These are phyloP conservation scores for Globisporangium cederbergense DNA, from an alignment of 352 stramenopile genomes.

Conservation along the genomic window DNA sequence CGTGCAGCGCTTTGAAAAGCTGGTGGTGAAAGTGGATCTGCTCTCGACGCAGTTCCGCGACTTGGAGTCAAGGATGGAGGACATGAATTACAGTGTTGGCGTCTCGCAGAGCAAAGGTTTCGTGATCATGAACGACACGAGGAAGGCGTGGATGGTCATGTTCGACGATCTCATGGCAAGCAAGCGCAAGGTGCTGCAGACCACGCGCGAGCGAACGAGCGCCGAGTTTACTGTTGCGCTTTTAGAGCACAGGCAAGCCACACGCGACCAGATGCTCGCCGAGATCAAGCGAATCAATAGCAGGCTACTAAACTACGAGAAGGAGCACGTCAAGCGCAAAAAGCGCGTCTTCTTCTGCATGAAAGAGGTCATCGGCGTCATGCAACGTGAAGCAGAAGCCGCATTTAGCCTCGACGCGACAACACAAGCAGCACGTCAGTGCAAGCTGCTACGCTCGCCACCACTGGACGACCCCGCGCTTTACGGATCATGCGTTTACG, in stretches of 20 bases:
- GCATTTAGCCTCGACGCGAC: slow-evolving; percentile 13
- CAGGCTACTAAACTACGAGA: slow-evolving; percentile 25
- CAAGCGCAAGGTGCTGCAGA: slow-evolving; percentile 20
- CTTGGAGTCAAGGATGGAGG: slow-evolving; percentile 27
- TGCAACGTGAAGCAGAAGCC: slow-evolving; percentile 24
- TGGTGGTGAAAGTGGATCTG: slow-evolving; percentile 25
- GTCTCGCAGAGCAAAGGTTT: slow-evolving; percentile 29
- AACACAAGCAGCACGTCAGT: slow-evolving; percentile 13
- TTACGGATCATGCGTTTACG: slow-evolving; percentile 24
- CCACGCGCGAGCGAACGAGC: slow-evolving; percentile 10
- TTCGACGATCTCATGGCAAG: slow-evolving; percentile 24
- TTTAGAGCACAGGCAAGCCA: slow-evolving; percentile 12
- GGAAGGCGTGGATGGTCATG: slow-evolving; percentile 27
- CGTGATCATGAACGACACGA: slow-evolving; percentile 38
- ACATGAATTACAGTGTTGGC: slow-evolving; percentile 25
- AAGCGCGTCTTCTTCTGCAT: slow-evolving; percentile 28
- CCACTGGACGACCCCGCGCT: slow-evolving; percentile 18
- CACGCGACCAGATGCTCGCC: slow-evolving; percentile 10
- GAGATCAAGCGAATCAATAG: slow-evolving; percentile 24
- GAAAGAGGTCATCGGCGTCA: slow-evolving; percentile 22
- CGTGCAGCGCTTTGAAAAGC: slow-evolving; percentile 20
- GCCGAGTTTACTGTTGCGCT: slow-evolving; percentile 17
- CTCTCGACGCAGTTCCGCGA: slow-evolving; percentile 21
- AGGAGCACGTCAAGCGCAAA: slow-evolving; percentile 30
- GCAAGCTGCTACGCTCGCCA: slow-evolving; percentile 20